phyloP scores from a whole-genome alignment of 495 filamentous ascomycete genomes.

The Pseudevernia furfuracea region DNA sequence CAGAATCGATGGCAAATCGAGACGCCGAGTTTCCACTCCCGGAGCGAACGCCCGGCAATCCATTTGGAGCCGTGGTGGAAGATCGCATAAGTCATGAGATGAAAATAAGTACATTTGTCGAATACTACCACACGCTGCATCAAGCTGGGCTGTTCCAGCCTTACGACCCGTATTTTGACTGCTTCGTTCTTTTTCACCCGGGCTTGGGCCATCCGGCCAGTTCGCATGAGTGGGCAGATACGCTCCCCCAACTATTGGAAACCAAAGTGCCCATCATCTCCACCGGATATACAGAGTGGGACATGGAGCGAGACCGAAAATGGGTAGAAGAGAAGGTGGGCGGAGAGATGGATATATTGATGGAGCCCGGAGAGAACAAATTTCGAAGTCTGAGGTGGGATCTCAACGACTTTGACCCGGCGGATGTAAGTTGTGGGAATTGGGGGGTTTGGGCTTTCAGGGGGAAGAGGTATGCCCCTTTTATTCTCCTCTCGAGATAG shows the following conservation, averaged over 20 bases:
- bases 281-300: slow-evolving; percentile 91
- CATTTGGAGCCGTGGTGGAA: slow-evolving; percentile 87
- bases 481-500: not conserved
- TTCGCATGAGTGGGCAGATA: slow-evolving; percentile 87
- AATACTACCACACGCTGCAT: slow-evolving; percentile 97
- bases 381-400: slow-evolving; percentile 97
- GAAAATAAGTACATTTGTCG: slow-evolving; percentile 95
- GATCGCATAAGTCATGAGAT: slow-evolving; percentile 72
- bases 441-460: slow-evolving; percentile 96
- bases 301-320: slow-evolving; percentile 83
- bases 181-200: slow-evolving; percentile 91
- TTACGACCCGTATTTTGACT: slow-evolving; percentile 96
- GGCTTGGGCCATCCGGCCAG: slow-evolving; percentile 89
- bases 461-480: slow-evolving; percentile 76
- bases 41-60: slow-evolving; percentile 71
- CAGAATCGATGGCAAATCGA: slow-evolving; percentile 87
- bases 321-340: slow-evolving; percentile 78
- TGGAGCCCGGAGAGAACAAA: slow-evolving; percentile 86
- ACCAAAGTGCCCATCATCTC: slow-evolving; percentile 91
- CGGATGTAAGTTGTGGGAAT: slow-evolving; percentile 90
- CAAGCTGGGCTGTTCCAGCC: slow-evolving; percentile 80
- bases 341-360: slow-evolving; percentile 83
- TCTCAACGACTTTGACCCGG: slow-evolving; percentile 88
- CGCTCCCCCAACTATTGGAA: slow-evolving; percentile 78
- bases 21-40: slow-evolving; percentile 87